Evolutionary conservation across 1,284 basidiomycete genomes (phyloP), one percentile per base, ranked within the genome.

Genomic region (Naganishia sp.): DNA sequence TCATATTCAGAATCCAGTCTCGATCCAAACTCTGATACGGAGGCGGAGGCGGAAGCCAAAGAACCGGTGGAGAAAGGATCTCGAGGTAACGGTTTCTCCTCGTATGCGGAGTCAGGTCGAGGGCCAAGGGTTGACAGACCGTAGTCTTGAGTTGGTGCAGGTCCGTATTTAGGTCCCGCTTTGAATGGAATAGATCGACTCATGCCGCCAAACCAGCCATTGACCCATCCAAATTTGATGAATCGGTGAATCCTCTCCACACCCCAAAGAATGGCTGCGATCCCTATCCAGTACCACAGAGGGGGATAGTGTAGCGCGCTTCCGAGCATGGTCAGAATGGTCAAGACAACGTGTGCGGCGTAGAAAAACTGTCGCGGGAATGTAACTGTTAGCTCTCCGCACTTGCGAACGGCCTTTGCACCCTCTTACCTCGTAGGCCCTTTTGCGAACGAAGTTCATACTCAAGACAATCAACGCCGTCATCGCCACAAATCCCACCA

Each of bases 231-330:
- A 79, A 86, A 88, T 77, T 86, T 84, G 10, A 82, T 77, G 28
- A 81, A 81, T 1, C 90, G 84, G 77, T 83, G 86, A 3, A 83
- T 65, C 9, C 90, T 83, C 75, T 91, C 89, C 10, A 81, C 83
- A 0, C 78, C 75, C 90, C 90, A 92, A 25, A 90, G 72, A 0
- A 77, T 80, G 16, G 88, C 81, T 0, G 89, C 85, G 11, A 81
- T 82, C 77, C 85, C 87, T 78, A 84, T 85, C 78, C 84, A 85
- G 64, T 80, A 80, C 73, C 81, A 83, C n/a, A 83, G 80, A 2
- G 85, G 83, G 2, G 88, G 86, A 72, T 90, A 88, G 74, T 91
- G 90, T 0, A 90, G 77, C 5, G 85, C 86, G 2, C 86, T 82
- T 63, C 84, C 81, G 54, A 86, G 78, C 55, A 90, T 81, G 28